Evolutionary conservation across 176 grass and related monocot genomes (phyloP).

Genomic region (Pharus latifolius): DNA sequence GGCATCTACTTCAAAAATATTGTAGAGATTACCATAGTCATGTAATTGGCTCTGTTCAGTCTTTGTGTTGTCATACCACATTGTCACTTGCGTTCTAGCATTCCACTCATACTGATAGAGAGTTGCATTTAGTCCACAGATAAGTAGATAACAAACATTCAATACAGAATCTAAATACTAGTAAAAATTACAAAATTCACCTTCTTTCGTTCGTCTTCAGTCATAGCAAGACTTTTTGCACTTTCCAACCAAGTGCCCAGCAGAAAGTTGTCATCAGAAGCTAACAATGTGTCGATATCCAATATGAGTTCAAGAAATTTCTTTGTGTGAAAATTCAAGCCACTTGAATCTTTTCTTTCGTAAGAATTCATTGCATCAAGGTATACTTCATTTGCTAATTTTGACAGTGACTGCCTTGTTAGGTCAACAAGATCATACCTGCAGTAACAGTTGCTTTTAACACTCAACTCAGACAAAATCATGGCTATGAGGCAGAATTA

Average conservation of each 20-base stretch:
- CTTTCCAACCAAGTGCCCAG: conserved; percentile 87
- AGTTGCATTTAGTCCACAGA: not conserved
- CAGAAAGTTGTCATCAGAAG: conserved; percentile 79
- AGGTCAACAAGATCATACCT: conserved; percentile 96
- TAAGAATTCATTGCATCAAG: conserved; percentile 51
- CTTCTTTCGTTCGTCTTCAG: conserved; percentile 49
- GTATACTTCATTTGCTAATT: conserved; percentile 88
- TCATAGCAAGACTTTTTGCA: conserved; percentile 65
- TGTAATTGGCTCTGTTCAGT: conserved; percentile 81
- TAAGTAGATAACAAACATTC: not conserved
- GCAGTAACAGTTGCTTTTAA: not conserved
- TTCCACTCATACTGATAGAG: conserved; percentile 84
- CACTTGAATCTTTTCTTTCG: conserved; percentile 46
- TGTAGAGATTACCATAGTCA: conserved; percentile 63
- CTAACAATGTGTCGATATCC: conserved; percentile 76
- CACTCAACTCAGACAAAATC: not conserved
- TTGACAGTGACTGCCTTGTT: conserved; percentile 81
- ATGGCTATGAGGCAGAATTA: not conserved
- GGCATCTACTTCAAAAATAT: not conserved
- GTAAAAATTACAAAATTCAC: conserved; percentile 24
- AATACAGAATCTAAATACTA: not conserved
- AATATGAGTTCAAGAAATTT: conserved; percentile 76
- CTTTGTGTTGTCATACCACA: conserved; percentile 94
- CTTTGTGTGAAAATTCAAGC: conserved; percentile 30
- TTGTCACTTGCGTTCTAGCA: conserved; percentile 92